These are phyloP conservation scores for Takashimella tepidaria DNA, from an alignment of 1,284 basidiomycete species.

Conservation along the genomic window DNA sequence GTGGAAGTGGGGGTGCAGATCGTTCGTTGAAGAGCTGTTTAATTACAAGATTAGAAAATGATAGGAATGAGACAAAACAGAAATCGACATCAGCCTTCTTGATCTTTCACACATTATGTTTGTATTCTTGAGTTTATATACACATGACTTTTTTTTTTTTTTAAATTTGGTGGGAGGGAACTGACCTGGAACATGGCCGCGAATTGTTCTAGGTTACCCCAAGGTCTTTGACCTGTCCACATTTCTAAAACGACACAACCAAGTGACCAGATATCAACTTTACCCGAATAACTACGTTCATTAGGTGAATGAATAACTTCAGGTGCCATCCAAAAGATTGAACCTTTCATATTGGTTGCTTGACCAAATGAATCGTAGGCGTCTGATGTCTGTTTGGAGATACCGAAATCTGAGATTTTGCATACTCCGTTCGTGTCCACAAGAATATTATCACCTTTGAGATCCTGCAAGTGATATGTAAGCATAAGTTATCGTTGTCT, in stretches of 20 bases:
- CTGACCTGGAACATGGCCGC: constrained; percentile 89
- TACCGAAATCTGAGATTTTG: constrained; percentile 94
- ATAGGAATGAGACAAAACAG: no score
- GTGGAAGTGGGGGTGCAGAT: constrained; percentile 80
- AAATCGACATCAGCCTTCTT: no score
- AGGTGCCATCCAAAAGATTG: constrained; percentile 99
- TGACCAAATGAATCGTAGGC: constrained; percentile 70
- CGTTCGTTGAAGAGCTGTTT: constrained; percentile 52
- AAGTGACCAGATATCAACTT: constrained; percentile 97
- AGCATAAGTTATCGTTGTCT: not conserved
- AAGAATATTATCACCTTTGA: constrained; percentile 98
- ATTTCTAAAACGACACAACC: constrained; percentile 97
- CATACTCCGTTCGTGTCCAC: constrained; percentile 89
- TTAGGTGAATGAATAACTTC: constrained; percentile 67
- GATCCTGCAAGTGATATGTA: constrained; percentile 56
- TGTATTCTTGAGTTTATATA: no score
- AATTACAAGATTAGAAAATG: not conserved
- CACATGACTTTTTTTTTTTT: no score
- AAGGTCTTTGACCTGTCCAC: constrained; percentile 92
- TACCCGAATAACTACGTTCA: constrained; percentile 83
- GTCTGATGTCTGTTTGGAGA: constrained; percentile 81
- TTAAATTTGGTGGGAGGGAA: no score
- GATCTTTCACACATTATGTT: no score
- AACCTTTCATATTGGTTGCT: constrained; percentile 89
- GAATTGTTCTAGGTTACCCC: constrained; percentile 82